Evolutionary conservation across 495 filamentous ascomycete species (phyloP).

Genomic region (Trichoderma asperelloides): DNA sequence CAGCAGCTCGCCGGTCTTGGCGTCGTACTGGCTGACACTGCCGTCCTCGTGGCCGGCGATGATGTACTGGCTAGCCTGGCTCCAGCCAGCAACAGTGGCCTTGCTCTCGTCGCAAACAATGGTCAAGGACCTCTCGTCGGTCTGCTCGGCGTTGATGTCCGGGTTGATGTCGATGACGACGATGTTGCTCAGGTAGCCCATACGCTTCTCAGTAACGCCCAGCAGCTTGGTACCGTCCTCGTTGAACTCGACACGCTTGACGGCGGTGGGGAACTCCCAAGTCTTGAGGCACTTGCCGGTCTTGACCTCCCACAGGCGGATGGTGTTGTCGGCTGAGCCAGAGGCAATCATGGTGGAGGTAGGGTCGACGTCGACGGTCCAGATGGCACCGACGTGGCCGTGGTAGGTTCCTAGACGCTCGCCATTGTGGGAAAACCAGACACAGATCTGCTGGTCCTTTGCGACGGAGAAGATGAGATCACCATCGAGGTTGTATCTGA

Average conservation of each 20-base stretch:
- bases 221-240: conserved; percentile 82
- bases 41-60: conserved; percentile 97
- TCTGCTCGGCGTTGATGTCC: conserved; percentile 74
- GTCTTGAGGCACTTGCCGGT: conserved; percentile 86
- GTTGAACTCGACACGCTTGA: conserved; percentile 94
- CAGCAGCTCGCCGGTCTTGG: conserved; percentile 77
- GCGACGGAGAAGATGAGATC: conserved; percentile 95
- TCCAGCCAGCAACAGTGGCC: conserved; percentile 94
- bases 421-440: conserved; percentile 89
- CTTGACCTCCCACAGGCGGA: conserved; percentile 93
- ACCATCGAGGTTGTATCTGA: conserved; percentile 85
- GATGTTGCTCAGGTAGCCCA: conserved; percentile 88
- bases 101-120: conserved; percentile 93
- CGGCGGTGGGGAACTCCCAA: conserved; percentile 92
- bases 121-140: conserved; percentile 65
- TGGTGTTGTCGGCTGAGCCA: conserved; percentile 95
- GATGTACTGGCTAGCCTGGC: conserved; percentile 84
- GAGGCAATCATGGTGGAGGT: conserved; percentile 88
- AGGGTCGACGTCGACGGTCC: conserved; percentile 96
- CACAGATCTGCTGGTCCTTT: conserved; percentile 95
- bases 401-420: conserved; percentile 92
- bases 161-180: conserved; percentile 78
- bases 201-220: conserved; percentile 95
- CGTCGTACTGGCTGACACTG: conserved; percentile 87
- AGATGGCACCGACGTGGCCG: conserved; percentile 94